These are phyloP conservation scores for Pseudogymnoascus sp. DNA, from an alignment of 2,329 filamentous ascomycete genomes.

Conservation along the genomic window DNA sequence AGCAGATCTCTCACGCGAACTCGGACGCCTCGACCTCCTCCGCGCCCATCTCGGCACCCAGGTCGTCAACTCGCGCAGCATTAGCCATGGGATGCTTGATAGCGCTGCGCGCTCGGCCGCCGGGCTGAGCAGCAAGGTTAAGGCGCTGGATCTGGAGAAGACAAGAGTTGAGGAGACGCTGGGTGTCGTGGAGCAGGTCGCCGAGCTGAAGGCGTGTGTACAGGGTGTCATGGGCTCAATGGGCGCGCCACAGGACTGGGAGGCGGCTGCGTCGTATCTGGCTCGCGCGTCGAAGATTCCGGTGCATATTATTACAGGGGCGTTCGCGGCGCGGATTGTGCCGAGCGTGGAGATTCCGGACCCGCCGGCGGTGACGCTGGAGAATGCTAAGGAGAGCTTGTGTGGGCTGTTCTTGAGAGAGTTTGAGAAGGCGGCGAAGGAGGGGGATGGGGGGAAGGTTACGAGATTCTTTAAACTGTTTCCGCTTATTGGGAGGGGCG, in stretches of 20 bases:
- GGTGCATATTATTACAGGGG: constrained; percentile 68
- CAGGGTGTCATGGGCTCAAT: constrained; percentile 91
- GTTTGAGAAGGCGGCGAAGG: constrained; percentile 84
- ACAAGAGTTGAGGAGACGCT: constrained; percentile 83
- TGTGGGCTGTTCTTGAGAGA: constrained; percentile 87
- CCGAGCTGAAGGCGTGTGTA: constrained; percentile 93
- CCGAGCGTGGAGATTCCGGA: constrained; percentile 95
- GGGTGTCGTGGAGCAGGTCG: constrained; percentile 88
- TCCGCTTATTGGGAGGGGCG: constrained; percentile 80
- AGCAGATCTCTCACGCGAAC: constrained; percentile 76
- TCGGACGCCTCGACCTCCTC: constrained; percentile 79
- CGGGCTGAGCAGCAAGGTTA: constrained; percentile 79
- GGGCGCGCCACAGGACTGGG: constrained; percentile 98
- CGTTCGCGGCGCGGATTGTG: constrained; percentile 86
- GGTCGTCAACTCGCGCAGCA: constrained; percentile 70
- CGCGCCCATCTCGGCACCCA: constrained; percentile 84
- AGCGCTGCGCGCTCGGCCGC: constrained; percentile 78
- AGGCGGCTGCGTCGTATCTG: constrained; percentile 86
- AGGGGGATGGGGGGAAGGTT: constrained; percentile 80
- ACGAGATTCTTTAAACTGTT: constrained; percentile 98
- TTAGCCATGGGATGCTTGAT: constrained; percentile 87
- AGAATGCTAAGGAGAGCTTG: constrained; percentile 79
- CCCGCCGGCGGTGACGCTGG: constrained; percentile 76
- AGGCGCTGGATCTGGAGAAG: constrained; percentile 83
- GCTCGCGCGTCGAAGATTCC: constrained; percentile 76